These are phyloP conservation scores for Oropetium thomaeum DNA, from an alignment of 176 grass and related monocot species.

Conservation along the genomic window DNA sequence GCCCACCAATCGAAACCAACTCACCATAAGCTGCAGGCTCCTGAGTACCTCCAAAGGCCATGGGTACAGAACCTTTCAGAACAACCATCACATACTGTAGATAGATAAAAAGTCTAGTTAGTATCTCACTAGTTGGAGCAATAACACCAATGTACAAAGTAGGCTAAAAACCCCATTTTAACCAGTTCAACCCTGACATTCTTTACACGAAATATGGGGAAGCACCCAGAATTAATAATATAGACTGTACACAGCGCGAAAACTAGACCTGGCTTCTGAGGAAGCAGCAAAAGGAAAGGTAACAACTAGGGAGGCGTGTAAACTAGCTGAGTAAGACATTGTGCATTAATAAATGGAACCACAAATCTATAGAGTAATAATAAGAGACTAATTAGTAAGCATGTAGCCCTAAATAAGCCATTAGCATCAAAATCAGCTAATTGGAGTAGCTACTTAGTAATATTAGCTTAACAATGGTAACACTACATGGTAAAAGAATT, in stretches of 20 bases:
- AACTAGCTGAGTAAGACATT: not conserved
- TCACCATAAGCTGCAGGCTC: slow-evolving; percentile 82
- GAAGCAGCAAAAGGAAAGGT: not conserved
- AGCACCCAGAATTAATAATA: not conserved
- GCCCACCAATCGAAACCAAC: slow-evolving; percentile 71
- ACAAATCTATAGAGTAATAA: not conserved
- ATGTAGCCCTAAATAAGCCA: no score
- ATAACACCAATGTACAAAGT: not conserved
- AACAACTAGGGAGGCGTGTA: not conserved
- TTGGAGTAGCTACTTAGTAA: not conserved
- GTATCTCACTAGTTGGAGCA: not conserved
- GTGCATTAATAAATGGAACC: not conserved
- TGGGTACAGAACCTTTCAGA: slow-evolving; percentile 81
- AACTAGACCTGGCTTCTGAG: not conserved
- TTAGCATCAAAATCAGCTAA: not conserved
- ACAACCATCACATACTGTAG: slow-evolving; percentile 87
- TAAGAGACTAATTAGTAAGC: not conserved
- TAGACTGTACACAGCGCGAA: not conserved
- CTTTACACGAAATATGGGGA: not conserved
- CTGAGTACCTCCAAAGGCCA: slow-evolving; percentile 78
- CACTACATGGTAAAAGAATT: not conserved
- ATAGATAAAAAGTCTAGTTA: slow-evolving; percentile 6
- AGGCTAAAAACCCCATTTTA: not conserved
- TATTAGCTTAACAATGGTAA: not conserved
- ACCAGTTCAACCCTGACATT: not conserved